Evolutionary conservation across 345 rosid genomes (phyloP), one percentile per base, ranked within the genome.

Genomic region (Isatis tinctoria): DNA sequence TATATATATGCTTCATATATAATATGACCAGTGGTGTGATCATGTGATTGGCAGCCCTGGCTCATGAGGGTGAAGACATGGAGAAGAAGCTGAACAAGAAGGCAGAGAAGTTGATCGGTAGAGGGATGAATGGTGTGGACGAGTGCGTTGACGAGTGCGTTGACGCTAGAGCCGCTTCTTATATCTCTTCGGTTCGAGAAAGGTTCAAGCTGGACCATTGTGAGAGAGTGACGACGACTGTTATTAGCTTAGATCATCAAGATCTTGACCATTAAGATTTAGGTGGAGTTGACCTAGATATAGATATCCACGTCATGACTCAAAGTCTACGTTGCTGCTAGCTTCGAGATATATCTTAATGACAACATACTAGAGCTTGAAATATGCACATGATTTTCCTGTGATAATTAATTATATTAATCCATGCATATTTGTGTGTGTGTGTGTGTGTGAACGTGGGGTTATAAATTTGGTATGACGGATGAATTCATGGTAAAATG

Each of bases 131-230:
- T 32, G 77, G 73, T 17, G 49, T 44, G 61, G 70, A 73, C 7
- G 81, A 78, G 30, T 60, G 74, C 64, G 77, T 78, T 43, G 70
- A 73, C 7, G 81, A 78, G 30, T 60, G 74, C 64, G 77, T 78
- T 43, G 78, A 78, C 69, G 65, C 71, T 53, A 78, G 77, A 73
- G 81, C 78, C 49, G 43, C 74, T 49, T 59, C 77, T 11, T 78
- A 72, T 67, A 78, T 78, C 63, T 78, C 81, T 40, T 72, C 81
- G 33, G 81, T 72, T 60, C 56, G 68, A 32, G 78, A 71, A 49
- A 63, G 62, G 76, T 77, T 77, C 53, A 77, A 72, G 77, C 13
- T 37, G 24, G 72, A 77, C 44, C 71, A 64, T 30, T 44, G 47
- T 14, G 74, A 75, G 64, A 58, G 75, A 60, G 16, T 53, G 58